A percentile compares a stretch with the other conserved stretches of the same genome.
Evolutionary conservation across 2,329 filamentous ascomycete species (phyloP).

Genomic region (Geosmithia morbida): DNA sequence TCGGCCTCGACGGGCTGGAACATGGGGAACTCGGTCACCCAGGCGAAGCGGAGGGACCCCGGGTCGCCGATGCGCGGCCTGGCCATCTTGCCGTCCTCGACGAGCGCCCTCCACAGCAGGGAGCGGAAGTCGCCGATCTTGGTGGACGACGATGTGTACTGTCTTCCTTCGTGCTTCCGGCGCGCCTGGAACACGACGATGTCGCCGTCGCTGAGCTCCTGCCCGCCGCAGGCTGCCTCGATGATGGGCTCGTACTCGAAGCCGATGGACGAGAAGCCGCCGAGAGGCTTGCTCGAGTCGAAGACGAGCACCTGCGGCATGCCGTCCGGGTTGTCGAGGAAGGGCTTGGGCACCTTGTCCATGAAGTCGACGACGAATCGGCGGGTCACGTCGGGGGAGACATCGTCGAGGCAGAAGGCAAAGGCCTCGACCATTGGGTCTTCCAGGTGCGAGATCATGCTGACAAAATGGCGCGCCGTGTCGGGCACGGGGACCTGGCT

Average conservation of each 20-base stretch:
- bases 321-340: constrained; percentile 59
- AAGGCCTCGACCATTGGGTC: constrained; percentile 63
- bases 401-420: constrained; percentile 44
- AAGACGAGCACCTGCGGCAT: constrained; percentile 66
- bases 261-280: constrained; percentile 65
- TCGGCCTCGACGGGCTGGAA: constrained; percentile 59
- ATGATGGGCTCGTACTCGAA: constrained; percentile 45
- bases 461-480: constrained; percentile 45
- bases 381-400: constrained; percentile 36
- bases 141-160: constrained; percentile 43
- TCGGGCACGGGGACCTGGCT: constrained; percentile 44
- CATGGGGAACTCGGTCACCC: constrained; percentile 84
- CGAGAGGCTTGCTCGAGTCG: constrained; percentile 58
- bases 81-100: constrained; percentile 43
- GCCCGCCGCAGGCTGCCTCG: constrained; percentile 14
- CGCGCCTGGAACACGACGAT: constrained; percentile 73
- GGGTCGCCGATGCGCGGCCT: constrained; percentile 17
- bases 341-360: constrained; percentile 42
- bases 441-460: constrained; percentile 58
- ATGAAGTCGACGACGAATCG: constrained; percentile 58
- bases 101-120: constrained; percentile 53
- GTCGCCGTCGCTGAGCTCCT: constrained; percentile 48
- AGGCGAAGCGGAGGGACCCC: constrained; percentile 51
- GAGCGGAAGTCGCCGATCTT: constrained; percentile 58
- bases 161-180: constrained; percentile 40